Conservation (phyloP, 2,329 filamentous ascomycete genomes). For the Hymenoscyphus infarciens region DNA sequence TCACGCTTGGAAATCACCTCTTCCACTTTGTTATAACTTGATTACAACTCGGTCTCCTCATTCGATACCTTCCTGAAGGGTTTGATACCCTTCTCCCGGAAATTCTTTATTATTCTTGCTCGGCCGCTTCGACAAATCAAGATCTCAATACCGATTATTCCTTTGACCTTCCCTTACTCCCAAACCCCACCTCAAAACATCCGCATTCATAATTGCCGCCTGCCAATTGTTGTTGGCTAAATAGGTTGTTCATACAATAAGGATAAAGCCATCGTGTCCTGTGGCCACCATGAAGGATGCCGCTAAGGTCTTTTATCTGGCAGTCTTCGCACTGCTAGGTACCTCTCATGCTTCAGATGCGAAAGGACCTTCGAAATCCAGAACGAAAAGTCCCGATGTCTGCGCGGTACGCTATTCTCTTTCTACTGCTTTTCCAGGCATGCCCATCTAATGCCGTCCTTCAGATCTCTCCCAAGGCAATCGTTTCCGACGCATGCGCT, state of each 20-base stretch:
- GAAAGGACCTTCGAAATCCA: slow-evolving; percentile 37
- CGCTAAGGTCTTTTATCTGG: slow-evolving; percentile 56
- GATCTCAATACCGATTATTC: slow-evolving; percentile 9
- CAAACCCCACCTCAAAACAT: slow-evolving; percentile 8
- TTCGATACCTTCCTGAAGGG: background rate
- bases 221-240: slow-evolving; percentile 19
- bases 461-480: slow-evolving; percentile 83
- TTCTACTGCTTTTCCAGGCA: slow-evolving; percentile 27
- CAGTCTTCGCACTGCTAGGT: slow-evolving; percentile 56
- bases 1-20: slow-evolving; percentile 26
- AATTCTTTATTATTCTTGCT: slow-evolving; percentile 11
- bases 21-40: background rate
- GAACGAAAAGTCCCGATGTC: slow-evolving; percentile 36
- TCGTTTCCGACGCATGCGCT: slow-evolving; percentile 90
- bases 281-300: slow-evolving; percentile 47
- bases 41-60: background rate
- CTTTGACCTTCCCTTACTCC: background rate
- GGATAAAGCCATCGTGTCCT: slow-evolving; percentile 16
- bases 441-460: slow-evolving; percentile 34
- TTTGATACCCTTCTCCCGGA: background rate
- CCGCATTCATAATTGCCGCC: slow-evolving; percentile 12
- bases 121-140: slow-evolving; percentile 12
- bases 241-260: slow-evolving; percentile 4
- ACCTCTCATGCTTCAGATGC: slow-evolving; percentile 41
- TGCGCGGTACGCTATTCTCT: slow-evolving; percentile 37